Evolutionary conservation across 306 rosid genomes (phyloP).

Genomic region (Nissolia schottii): DNA sequence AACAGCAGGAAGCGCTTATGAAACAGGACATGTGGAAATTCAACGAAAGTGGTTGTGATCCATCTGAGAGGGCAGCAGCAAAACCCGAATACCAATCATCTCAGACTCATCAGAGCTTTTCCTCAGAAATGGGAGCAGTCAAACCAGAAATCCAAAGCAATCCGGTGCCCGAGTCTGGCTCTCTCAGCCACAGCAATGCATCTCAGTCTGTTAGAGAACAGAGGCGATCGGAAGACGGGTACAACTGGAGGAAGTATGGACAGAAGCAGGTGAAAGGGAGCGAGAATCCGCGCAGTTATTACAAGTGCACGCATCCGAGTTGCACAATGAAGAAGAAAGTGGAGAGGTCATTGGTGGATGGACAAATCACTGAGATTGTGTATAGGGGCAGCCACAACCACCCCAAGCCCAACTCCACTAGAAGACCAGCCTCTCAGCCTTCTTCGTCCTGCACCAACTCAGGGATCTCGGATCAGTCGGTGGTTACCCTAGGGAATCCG

Average conservation of each 20-base stretch:
- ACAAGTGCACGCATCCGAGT: conserved; percentile 66
- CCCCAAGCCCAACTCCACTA: conserved; percentile 71
- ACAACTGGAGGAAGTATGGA: conserved; percentile 93
- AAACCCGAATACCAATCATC: conserved; percentile 45
- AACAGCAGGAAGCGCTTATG: conserved; percentile 43
- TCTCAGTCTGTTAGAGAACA: conserved; percentile 50
- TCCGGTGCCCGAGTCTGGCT: conserved; percentile 32
- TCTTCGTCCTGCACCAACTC: conserved; percentile 49
- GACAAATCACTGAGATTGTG: conserved; percentile 88
- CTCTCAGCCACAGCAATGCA: conserved; percentile 15
- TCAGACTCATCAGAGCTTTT: conserved; percentile 30
- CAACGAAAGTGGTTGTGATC: conserved; percentile 23
- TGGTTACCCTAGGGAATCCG: conserved; percentile 37
- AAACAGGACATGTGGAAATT: conserved; percentile 49
- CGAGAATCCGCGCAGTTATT: conserved; percentile 89
- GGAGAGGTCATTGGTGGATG: conserved; percentile 77
- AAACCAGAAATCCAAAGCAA: conserved; percentile 27
- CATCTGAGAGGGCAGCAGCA: conserved; percentile 35
- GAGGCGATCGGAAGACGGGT: conserved; percentile 71
- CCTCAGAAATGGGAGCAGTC: conserved; percentile 30
- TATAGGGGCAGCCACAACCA: conserved; percentile 90
- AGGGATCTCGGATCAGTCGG: conserved; percentile 53
- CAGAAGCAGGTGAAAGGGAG: conserved; percentile 96
- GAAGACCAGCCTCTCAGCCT: conserved; percentile 49
- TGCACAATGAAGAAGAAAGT: conserved; percentile 91